Conservation (phyloP, 1,139 yeast genomes). For the Suhomyces maxii region DNA sequence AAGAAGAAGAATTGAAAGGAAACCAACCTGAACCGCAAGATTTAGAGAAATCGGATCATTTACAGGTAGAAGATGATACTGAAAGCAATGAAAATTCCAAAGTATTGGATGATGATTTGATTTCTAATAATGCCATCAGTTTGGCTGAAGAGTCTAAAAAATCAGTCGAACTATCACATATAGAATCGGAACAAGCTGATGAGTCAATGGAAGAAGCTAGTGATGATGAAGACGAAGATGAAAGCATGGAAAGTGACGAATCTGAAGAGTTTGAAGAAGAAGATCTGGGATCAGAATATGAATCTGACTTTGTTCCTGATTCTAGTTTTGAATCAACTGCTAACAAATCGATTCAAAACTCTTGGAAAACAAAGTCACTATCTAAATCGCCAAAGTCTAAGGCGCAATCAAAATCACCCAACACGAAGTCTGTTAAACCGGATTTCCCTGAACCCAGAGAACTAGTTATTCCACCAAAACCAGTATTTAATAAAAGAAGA, state of each 20-base stretch:
- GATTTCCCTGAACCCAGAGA: neutral
- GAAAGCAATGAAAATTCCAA: too few species aligned
- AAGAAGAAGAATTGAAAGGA: neutral
- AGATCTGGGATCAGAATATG: neutral
- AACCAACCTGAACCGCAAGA: too few species aligned
- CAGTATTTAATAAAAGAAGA: neutral
- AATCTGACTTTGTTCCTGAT: constrained; percentile 8
- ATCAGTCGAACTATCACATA: neutral
- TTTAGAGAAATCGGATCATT: too few species aligned
- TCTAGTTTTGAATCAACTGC: constrained; percentile 3
- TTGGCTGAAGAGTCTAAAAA: neutral
- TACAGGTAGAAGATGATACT: too few species aligned
- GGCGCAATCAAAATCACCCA: neutral
- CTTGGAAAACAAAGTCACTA: neutral
- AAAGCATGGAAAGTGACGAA: neutral
- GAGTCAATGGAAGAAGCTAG: neutral
- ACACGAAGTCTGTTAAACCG: neutral
- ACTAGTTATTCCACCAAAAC: neutral
- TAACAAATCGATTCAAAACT: neutral
- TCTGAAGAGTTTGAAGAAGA: constrained; percentile 1
- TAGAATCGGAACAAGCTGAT: neutral
- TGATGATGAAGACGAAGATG: neutral
- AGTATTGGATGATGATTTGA: neutral
- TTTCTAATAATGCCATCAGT: neutral
- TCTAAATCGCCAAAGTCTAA: neutral